Evolutionary conservation across 495 filamentous ascomycete species (phyloP).

Genomic region (Evansstolkia leycettana): DNA sequence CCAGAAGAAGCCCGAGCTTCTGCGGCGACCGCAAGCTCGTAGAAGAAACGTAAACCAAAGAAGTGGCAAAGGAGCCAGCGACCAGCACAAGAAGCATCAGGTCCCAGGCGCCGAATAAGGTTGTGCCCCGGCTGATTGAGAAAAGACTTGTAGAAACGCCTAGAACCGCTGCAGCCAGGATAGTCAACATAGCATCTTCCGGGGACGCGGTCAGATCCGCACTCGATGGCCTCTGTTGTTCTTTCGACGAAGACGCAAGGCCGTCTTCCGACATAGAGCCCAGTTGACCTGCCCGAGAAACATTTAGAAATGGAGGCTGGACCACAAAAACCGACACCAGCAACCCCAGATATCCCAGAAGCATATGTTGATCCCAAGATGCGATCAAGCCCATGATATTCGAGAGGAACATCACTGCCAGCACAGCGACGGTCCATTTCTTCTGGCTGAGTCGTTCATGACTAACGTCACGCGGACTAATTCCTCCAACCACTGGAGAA

Average conservation of each 20-base stretch:
- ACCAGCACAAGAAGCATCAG: conserved; percentile 14
- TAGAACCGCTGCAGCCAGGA: conserved; percentile 16
- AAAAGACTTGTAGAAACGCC: conserved; percentile 11
- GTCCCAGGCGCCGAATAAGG: conserved; percentile 12
- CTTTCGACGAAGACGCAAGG: conserved; percentile 3
- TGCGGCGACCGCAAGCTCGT: conserved; percentile 16
- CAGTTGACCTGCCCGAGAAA: too few relatives aligned
- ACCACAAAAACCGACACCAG: conserved; percentile 29
- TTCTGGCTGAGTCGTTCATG: conserved; percentile 18
- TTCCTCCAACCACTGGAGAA: conserved; percentile 13
- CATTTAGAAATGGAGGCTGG: conserved; percentile 26
- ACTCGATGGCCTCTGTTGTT: conserved; percentile 6
- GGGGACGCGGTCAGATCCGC: conserved; percentile 6
- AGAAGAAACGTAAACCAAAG: conserved; percentile 15
- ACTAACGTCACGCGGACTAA: too few relatives aligned
- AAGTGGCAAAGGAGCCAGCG: conserved; percentile 18
- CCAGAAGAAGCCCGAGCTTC: conserved; percentile 24
- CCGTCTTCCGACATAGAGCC: too few relatives aligned
- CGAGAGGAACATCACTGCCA: conserved; percentile 14
- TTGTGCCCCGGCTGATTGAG: conserved; percentile 5
- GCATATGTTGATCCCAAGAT: conserved; percentile 17
- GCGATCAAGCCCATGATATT: conserved; percentile 24
- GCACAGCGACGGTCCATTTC: conserved; percentile 14
- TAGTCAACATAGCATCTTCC: conserved; percentile 18
- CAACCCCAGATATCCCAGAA: conserved; percentile 35